Base-by-base conservation (phyloP, 1,139 yeast species). In the Hemisphaericaspora subhashii region DNA sequence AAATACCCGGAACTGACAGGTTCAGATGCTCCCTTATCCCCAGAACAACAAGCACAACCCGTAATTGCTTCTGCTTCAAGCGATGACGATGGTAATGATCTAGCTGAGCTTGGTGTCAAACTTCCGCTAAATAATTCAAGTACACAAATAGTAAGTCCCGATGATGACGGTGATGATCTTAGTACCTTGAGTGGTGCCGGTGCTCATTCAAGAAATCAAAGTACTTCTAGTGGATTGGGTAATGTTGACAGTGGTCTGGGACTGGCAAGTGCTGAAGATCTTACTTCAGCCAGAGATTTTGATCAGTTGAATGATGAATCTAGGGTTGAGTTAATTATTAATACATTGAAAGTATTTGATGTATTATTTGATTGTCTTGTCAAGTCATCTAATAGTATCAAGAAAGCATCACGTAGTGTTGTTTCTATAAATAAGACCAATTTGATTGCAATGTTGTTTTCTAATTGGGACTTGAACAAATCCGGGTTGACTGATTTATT, bases 101-200 rank as follows among this genome's bases (percentile, higher is more conserved):
- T 58, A 30, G 55, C 62, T 7, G 45, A 49, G 9, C 38, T 55
- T 25, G 50, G 40, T 27, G 59, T 55, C 1, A 42, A 35, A 26
- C 37, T 32, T n/a, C n/a, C n/a, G 14, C 45, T 40, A 45, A 34
- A 36, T 13, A 37, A 28, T 3, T 25, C 41, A 27, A 36, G 40
- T 12, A 37, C 37, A 12, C 42, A 39, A 31, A 22, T 30, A 3
- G 26, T 41, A 23, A 23, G 22, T 7, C 31, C 3, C 6, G 46
- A 40, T 27, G 54, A 52, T 15, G 64, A 59, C 28, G 64, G 64
- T 26, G 68, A 59, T 18, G 69, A 64, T 43, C 58, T 64, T 23
- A 64, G 68, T 18, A 54, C 54, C 5, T 48, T 55, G 39, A 49
- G 44, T 36, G 57, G 55, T 12, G 21, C 22, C 9, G 13, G 13